Base-by-base conservation (phyloP, 345 rosid species). In the Ceriops zippeliana region DNA sequence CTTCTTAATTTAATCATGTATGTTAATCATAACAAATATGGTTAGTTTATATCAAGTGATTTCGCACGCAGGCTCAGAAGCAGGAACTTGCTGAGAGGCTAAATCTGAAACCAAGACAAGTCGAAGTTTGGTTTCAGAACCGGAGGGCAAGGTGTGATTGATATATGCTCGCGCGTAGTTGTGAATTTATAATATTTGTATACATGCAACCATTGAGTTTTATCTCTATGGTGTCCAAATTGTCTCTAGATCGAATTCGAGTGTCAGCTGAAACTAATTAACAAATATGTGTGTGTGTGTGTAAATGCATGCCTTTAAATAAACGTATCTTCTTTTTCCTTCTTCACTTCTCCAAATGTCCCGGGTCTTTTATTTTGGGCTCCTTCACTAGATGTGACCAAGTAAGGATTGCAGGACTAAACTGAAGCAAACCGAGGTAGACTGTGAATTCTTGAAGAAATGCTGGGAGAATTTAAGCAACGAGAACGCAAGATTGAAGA, bases 121-220 rank as follows among this genome's bases (percentile, higher is more conserved):
- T 83, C n/a, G 89, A 86, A 69, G 85, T 83, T 60, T 86, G 89
- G 89, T 86, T 86, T 65, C 89, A 86, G 54, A 86, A 86, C 74
- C 78, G 89, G 75, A 81, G 89, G 76, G 89, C 89, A 74, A 83
- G 89, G 89, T 85, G 17, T 47, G 28, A 9, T 56, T 27, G 26
- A 54, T 54, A 21, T 54, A n/a, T 6, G 1, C 58, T 7, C 13
- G 9, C 10, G 37, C 0, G 10, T 6, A 2, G 7, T 9, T 7
- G 9, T 34, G 9, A 7, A 0, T 20, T 1, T 2, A 10, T 52
- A n/a, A n/a, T 52, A 52, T 52, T 34, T 34, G 37, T 7, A 7
- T 52, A 52, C 7, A 7, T n/a, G n/a, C 11, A n/a, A n/a, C 24
- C 57, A 52, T 0, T 52, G n/a, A 52, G 6, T n/a, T 52, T 6